phyloP scores from a whole-genome alignment of 2,329 filamentous ascomycete species.

The Botrytis squamosa region DNA sequence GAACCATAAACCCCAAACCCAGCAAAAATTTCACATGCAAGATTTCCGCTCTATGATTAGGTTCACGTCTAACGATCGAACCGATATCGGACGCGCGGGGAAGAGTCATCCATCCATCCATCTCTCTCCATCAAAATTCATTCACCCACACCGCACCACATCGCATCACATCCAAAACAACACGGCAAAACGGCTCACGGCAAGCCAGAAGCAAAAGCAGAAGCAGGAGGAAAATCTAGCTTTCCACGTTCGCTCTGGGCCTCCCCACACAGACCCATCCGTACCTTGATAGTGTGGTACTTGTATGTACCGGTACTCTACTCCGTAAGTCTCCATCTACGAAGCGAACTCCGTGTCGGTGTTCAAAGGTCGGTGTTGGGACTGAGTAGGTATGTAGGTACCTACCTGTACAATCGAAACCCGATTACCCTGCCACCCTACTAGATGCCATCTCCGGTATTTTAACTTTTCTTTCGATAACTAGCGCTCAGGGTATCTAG shows the following conservation, averaged over 20 bases:
- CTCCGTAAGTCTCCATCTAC: not conserved
- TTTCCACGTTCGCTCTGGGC: not conserved
- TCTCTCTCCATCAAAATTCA: not conserved
- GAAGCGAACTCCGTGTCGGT: conserved; percentile 10
- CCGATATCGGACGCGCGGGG: not conserved
- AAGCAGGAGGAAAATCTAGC: not conserved
- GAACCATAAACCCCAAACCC: not conserved
- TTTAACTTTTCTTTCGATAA: not conserved
- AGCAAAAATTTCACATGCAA: not conserved
- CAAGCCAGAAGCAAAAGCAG: not conserved
- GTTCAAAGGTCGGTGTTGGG: not conserved
- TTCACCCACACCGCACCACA: not conserved
- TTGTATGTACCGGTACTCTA: not conserved
- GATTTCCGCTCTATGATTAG: not conserved
- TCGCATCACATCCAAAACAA: not conserved
- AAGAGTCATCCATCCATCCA: not conserved
- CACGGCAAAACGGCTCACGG: not conserved
- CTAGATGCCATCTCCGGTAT: not conserved
- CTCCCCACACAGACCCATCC: not conserved
- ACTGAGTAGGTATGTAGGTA: not conserved
- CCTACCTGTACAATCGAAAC: not conserved
- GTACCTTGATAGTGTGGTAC: not conserved
- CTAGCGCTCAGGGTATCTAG: not conserved
- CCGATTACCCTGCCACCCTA: not conserved
- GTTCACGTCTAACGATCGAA: not conserved